phyloP scores from a whole-genome alignment of 2,329 filamentous ascomycete species.

The Dothidotthia symphoricarpi region DNA sequence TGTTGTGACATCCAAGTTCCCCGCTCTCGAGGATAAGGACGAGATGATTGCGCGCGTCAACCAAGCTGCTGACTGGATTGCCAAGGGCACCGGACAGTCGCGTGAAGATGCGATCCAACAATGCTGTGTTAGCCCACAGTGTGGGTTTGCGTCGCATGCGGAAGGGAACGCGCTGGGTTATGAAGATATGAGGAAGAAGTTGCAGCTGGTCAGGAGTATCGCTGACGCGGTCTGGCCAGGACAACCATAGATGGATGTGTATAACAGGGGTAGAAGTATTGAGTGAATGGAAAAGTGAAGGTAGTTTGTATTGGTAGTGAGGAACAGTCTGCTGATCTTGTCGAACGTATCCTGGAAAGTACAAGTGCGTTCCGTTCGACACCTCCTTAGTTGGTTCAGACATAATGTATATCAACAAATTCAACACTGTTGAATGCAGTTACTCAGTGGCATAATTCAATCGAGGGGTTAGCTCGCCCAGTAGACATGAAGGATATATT shows the following conservation, averaged over 20 bases:
- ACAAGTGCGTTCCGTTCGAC: no score
- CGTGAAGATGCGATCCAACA: slow-evolving; percentile 67
- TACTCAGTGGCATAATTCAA: no score
- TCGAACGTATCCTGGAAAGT: no score
- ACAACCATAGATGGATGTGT: slow-evolving; percentile 41
- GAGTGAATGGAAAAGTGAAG: not conserved
- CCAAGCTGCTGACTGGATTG: slow-evolving; percentile 63
- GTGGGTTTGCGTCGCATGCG: slow-evolving; percentile 63
- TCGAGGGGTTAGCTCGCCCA: no score
- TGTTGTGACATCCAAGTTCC: slow-evolving; percentile 49
- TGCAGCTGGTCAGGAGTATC: slow-evolving; percentile 67
- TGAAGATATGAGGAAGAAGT: slow-evolving; percentile 71
- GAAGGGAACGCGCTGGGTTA: slow-evolving; percentile 67
- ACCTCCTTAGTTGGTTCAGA: no score
- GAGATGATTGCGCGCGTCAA: slow-evolving; percentile 50
- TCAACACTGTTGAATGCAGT: no score
- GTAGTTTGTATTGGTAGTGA: not conserved
- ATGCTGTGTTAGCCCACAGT: slow-evolving; percentile 47
- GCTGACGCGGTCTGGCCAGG: slow-evolving; percentile 71
- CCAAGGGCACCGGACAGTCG: slow-evolving; percentile 63
- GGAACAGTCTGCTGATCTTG: no score
- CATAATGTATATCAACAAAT: no score
- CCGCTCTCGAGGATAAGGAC: slow-evolving; percentile 47
- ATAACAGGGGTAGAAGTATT: not conserved
- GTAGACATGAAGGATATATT: no score